Percentiles rank a stretch among this genome's conserved stretches.
Conservation (phyloP, 106 monocot species). For the Dioscorea dumetorum region DNA sequence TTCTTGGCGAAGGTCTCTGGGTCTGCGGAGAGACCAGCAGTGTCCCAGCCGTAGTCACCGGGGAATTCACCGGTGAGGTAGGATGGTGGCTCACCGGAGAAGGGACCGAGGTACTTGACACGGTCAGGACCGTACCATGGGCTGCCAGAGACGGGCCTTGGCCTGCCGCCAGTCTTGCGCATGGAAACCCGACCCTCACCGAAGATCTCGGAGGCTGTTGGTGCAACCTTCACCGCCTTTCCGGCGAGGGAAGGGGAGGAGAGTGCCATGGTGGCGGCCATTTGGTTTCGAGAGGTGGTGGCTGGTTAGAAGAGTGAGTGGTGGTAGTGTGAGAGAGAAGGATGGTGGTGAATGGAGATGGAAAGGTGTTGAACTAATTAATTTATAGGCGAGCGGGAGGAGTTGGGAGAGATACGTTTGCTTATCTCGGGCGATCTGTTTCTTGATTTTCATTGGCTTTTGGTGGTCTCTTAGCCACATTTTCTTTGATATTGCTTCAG, state of each 20-base stretch:
- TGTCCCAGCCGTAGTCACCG: constrained; percentile 22
- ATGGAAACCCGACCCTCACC: constrained; percentile 19
- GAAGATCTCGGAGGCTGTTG: constrained; percentile 11
- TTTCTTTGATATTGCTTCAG: too few relatives aligned
- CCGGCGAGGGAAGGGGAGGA: constrained; percentile 27
- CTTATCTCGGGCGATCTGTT: neutral
- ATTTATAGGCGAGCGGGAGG: neutral
- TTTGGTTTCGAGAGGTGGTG: neutral
- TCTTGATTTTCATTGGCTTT: neutral
- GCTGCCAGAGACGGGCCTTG: constrained; percentile 7
- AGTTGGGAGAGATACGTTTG: neutral
- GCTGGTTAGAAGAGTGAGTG: too few relatives aligned
- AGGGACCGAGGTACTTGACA: constrained; percentile 23
- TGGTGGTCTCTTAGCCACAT: too few relatives aligned
- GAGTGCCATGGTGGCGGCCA: constrained; percentile 27
- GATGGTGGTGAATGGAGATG: neutral
- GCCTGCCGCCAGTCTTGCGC: constrained; percentile 14
- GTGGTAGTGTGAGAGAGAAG: too few relatives aligned
- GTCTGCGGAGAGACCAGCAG: constrained; percentile 15
- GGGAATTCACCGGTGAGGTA: constrained; percentile 21
- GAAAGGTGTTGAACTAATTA: too few relatives aligned
- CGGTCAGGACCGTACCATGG: constrained; percentile 25
- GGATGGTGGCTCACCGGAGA: constrained; percentile 17
- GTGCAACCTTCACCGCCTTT: constrained; percentile 14
- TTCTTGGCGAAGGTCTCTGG: constrained; percentile 42